phyloP scores from a whole-genome alignment of 2,329 filamentous ascomycete genomes.

The Blastomyces silverae region DNA sequence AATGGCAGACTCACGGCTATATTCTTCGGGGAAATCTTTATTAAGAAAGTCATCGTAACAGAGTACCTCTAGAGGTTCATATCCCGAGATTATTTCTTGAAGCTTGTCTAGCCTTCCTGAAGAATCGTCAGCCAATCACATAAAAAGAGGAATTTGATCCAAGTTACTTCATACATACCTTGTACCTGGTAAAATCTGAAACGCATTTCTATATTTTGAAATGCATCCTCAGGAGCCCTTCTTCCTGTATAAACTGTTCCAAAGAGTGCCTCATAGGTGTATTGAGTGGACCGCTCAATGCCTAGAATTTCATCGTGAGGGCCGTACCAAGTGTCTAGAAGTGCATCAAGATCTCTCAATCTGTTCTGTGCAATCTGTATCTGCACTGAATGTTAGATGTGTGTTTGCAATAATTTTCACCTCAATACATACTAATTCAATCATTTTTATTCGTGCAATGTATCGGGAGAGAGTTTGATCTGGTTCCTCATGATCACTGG shows the following conservation, averaged over 20 bases:
- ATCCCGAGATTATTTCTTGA: neutral
- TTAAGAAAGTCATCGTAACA: neutral
- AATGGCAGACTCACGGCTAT: neutral
- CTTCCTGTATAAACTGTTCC: neutral
- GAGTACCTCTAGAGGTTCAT: neutral
- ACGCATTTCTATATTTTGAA: neutral
- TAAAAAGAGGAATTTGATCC: neutral
- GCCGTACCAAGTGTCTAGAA: neutral
- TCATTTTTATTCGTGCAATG: no score
- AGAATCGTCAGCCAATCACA: neutral
- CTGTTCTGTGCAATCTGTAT: neutral
- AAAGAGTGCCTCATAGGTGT: slow-evolving; percentile 4
- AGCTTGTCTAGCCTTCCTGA: neutral
- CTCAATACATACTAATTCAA: neutral
- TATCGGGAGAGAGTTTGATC: no score
- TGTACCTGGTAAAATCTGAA: neutral
- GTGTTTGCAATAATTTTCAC: neutral
- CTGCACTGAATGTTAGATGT: neutral
- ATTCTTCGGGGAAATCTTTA: neutral
- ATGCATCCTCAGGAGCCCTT: no score
- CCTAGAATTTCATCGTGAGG: neutral
- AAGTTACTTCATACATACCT: neutral
- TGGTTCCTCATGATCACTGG: no score
- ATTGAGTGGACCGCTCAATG: neutral
- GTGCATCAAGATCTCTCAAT: neutral